A percentile compares a stretch with the other conserved stretches of the same genome.
Conservation (phyloP, 768 basidiomycete genomes). For the Phallus indusiatus region DNA sequence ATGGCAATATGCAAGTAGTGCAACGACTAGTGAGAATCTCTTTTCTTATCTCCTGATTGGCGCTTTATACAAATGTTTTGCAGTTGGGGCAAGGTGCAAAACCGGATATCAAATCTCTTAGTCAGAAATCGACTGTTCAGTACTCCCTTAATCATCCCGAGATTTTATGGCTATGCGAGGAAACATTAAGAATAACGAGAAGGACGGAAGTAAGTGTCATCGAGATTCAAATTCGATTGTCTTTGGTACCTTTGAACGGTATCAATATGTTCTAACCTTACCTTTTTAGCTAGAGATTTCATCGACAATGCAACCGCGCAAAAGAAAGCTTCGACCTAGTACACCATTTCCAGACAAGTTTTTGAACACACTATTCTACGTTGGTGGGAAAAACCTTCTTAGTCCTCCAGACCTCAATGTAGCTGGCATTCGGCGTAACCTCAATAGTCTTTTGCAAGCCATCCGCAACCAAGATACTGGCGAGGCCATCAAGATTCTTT, state of each 20-base stretch:
- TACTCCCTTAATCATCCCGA: conserved; percentile 54
- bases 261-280: neutral
- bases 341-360: neutral
- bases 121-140: conserved; percentile 64
- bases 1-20: conserved; percentile 60
- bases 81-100: conserved; percentile 63
- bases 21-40: conserved; percentile 44
- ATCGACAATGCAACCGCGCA: neutral
- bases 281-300: neutral
- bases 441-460: neutral
- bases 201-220: conserved; percentile 44
- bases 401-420: conserved; percentile 1
- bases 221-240: neutral
- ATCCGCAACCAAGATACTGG: neutral
- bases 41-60: conserved; percentile 1
- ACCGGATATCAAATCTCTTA: conserved; percentile 63
- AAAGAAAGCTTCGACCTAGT: neutral
- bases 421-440: neutral
- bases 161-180: conserved; percentile 64
- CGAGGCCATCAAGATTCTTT: neutral
- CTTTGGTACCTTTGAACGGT: neutral
- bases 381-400: neutral
- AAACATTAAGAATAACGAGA: conserved; percentile 50
- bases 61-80: neutral
- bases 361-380: neutral